Percentiles rank a stretch among this genome's conserved stretches.
Conservation (phyloP, 805 yeast genomes). For the Candida boleticola region DNA sequence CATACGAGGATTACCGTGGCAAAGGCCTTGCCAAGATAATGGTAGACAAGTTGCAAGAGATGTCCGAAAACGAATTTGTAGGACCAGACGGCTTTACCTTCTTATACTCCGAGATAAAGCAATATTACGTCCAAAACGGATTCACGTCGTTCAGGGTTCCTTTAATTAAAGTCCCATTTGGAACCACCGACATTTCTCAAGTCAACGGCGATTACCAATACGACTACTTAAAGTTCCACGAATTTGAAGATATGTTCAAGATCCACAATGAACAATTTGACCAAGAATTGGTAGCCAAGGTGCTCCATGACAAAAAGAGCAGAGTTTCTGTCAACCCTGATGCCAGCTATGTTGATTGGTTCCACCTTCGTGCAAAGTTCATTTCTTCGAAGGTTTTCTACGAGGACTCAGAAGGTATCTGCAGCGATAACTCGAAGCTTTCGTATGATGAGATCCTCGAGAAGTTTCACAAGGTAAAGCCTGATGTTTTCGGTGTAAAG, state of each 20-base stretch:
- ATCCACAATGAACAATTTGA: conserved; percentile 19
- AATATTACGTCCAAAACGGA: conserved; percentile 37
- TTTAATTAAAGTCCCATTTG: conserved; percentile 24
- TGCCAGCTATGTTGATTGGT: conserved; percentile 37
- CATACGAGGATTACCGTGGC: conserved; percentile 34
- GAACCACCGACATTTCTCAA: neutral
- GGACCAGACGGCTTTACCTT: conserved; percentile 34
- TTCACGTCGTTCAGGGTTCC: conserved; percentile 38
- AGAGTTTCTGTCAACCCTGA: conserved; percentile 30
- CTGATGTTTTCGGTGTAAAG: conserved; percentile 32
- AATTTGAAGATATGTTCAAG: conserved; percentile 24
- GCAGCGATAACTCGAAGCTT: conserved; percentile 13
- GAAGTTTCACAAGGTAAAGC: conserved; percentile 23
- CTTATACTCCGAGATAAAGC: conserved; percentile 44
- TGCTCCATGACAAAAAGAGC: conserved; percentile 26
- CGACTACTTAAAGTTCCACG: conserved; percentile 26
- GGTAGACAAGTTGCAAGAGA: conserved; percentile 35
- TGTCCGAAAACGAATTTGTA: conserved; percentile 17
- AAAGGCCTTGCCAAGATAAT: conserved; percentile 38
- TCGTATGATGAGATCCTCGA: conserved; percentile 19
- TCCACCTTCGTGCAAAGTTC: conserved; percentile 39
- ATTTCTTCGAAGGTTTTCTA: conserved; percentile 21
- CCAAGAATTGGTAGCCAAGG: conserved; percentile 5
- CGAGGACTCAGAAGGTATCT: conserved; percentile 12
- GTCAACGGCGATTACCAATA: conserved; percentile 2